phyloP scores from a whole-genome alignment of 805 yeast genomes.

The Yamadazyma sp. region DNA sequence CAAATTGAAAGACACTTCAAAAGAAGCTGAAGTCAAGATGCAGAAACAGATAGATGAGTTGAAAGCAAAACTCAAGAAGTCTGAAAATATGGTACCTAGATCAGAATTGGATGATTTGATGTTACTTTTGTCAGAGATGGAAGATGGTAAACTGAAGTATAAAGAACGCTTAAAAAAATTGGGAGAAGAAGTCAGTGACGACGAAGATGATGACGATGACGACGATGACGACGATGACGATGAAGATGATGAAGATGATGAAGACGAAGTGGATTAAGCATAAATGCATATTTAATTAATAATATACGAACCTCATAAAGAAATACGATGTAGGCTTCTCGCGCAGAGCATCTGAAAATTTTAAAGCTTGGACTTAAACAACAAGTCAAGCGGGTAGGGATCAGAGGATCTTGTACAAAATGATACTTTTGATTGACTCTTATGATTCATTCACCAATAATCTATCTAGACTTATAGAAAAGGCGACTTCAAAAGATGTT shows the following conservation, averaged over 20 bases:
- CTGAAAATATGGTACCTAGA: constrained; percentile 4
- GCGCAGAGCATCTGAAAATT: constrained; percentile 2
- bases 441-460: constrained; percentile 95
- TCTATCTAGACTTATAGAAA: constrained; percentile 58
- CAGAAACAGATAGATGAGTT: not conserved
- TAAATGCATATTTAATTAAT: not conserved
- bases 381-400: not conserved
- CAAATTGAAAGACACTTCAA: not conserved
- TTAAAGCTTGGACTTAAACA: too few species aligned
- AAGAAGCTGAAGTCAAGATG: not conserved
- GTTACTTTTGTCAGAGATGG: constrained; percentile 73
- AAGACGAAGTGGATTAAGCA: constrained; percentile 1
- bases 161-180: constrained; percentile 47
- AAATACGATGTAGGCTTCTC: too few species aligned
- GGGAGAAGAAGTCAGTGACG: constrained; percentile 66
- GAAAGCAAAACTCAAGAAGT: not conserved
- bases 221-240: constrained; percentile 47
- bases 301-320: not conserved
- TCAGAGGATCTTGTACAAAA: constrained; percentile 7
- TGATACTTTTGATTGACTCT: constrained; percentile 79
- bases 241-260: constrained; percentile 17
- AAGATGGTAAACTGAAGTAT: constrained; percentile 60
- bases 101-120: constrained; percentile 58
- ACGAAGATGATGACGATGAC: constrained; percentile 66
- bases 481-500: constrained; percentile 49